Base-by-base conservation (phyloP, 2,329 filamentous ascomycete genomes). In the Ophiosphaerella herpotricha region DNA sequence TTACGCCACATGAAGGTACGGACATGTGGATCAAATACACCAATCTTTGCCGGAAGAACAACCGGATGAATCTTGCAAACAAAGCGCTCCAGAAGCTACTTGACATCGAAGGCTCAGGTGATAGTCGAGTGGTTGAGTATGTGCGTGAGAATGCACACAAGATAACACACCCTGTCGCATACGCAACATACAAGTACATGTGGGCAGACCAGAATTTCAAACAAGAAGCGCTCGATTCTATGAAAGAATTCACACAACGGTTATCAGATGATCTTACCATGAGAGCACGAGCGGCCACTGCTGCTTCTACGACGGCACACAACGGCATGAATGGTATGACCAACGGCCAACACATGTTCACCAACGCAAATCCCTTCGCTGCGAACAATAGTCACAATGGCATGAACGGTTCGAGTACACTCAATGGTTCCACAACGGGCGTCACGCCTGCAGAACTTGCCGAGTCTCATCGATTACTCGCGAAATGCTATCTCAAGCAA, bases 1-100 rank as follows among this genome's bases (percentile, higher is more conserved):
- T 97, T 54, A 87, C 87, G 0, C 93, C 95, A 0, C 85, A 85
- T 31, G 92, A 99, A 71, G 97, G 97, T 66, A 91, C 96, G 80
- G 90, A 96, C 66, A 99, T 99, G 91, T 97, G 92, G 86, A 97
- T 99, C 79, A 99, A 99, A 72, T 99, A 97, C 71, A 90, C 94
- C 65, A 99, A 97, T 65, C 84, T 99, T 5, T 99, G 95, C 74
- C 89, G 95, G 65, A 99, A 99, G 74, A 96, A 93, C 38, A 89
- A 91, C 50, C 88, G 94, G 26, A 92, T 93, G 81, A 93, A 94
- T 8, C 83, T 99, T 41, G 94, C 94, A 1, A 94, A 99, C 76
- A 95, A 96, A 76, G 95, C 92, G 9, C 78, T 99, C 45, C 92
- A 94, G 70, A 90, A 91, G 54, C 80, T 99, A n/a, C 88, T 97